Evolutionary conservation across 148 eudicot genomes (phyloP).

Genomic region (Chenopodium berlandieri): DNA sequence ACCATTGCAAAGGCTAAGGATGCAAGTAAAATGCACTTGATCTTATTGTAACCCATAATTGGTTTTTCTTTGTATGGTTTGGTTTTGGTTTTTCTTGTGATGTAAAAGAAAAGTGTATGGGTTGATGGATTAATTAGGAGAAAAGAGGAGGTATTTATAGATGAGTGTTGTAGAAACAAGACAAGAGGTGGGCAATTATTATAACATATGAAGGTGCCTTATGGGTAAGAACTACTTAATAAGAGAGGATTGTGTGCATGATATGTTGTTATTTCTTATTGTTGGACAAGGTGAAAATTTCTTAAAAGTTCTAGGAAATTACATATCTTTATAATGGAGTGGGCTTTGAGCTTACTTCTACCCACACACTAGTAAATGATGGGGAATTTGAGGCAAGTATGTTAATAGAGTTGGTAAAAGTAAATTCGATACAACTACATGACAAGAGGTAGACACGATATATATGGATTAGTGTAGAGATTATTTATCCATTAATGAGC

Average conservation of each 20-base stretch:
- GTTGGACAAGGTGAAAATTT: not conserved
- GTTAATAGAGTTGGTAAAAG: too few relatives aligned
- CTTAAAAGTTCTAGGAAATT: not conserved
- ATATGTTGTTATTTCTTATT: not conserved
- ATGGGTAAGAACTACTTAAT: constrained; percentile 37
- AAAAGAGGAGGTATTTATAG: constrained; percentile 32
- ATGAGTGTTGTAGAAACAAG: constrained; percentile 26
- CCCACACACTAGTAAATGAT: not conserved
- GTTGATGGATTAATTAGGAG: constrained; percentile 18
- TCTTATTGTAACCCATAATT: constrained; percentile 42
- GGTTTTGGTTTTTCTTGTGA: constrained; percentile 2
- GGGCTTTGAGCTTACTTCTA: constrained; percentile 2
- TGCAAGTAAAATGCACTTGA: constrained; percentile 37
- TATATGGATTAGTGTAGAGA: too few relatives aligned
- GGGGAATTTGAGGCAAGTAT: too few relatives aligned
- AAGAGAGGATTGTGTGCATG: not conserved
- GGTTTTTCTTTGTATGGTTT: not conserved
- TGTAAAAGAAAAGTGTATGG: constrained; percentile 8
- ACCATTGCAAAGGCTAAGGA: constrained; percentile 47
- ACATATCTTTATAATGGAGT: not conserved
- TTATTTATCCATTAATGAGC: too few relatives aligned
- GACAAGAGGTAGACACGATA: too few relatives aligned
- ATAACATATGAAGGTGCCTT: constrained; percentile 43
- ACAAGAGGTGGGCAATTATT: not conserved
- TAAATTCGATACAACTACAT: too few relatives aligned